These are phyloP conservation scores for Parsonsia alboflavescens DNA, from an alignment of 257 asterid genomes.

Conservation along the genomic window DNA sequence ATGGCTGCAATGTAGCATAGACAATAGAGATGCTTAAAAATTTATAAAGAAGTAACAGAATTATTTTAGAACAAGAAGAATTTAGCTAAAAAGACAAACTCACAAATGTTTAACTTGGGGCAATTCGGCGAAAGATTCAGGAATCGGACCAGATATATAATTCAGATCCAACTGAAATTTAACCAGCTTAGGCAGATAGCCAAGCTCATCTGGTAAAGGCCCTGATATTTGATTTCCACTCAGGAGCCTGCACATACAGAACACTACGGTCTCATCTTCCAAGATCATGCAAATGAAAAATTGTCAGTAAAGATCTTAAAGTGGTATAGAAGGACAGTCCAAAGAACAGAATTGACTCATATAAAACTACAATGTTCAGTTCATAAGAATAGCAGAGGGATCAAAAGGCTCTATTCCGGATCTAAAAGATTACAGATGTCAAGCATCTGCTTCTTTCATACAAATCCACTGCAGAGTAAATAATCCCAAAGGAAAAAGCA, in stretches of 20 bases:
- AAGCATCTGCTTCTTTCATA: neutral
- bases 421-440: neutral
- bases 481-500: neutral
- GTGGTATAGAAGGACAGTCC: neutral
- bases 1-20: constrained; percentile 2
- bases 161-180: constrained; percentile 8
- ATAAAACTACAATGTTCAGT: neutral
- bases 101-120: constrained; percentile 5
- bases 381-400: neutral
- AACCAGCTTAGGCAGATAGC: neutral
- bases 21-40: neutral
- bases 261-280: neutral
- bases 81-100: neutral
- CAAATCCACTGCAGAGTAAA: neutral
- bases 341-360: neutral
- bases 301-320: neutral
- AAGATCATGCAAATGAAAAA: neutral
- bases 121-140: neutral
- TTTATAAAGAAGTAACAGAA: neutral
- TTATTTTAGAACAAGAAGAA: neutral
- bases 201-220: constrained; percentile 8
- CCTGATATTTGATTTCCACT: constrained; percentile 5
- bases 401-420: neutral
- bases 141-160: constrained; percentile 4
- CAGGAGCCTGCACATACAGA: constrained; percentile 3